These are phyloP conservation scores for Populus hybrid DNA, from an alignment of 441 rosid species.

Conservation along the genomic window DNA sequence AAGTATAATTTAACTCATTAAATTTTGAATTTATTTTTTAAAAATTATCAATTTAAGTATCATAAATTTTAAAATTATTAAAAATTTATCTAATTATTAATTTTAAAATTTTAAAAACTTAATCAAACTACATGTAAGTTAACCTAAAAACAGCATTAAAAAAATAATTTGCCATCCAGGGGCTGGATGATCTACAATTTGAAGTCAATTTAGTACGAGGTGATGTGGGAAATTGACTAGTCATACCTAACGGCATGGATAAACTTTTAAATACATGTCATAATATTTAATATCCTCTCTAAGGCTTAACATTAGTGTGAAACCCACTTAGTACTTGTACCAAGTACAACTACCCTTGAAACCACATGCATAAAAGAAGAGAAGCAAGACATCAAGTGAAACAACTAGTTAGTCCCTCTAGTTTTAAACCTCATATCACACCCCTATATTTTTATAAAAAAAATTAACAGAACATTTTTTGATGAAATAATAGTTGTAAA, in stretches of 20 bases:
- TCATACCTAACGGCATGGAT: not conserved
- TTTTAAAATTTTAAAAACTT: too few species aligned
- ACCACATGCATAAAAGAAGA: not conserved
- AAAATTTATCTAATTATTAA: too few species aligned
- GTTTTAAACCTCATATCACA: too few species aligned
- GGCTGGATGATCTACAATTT: not conserved
- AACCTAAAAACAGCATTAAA: too few species aligned
- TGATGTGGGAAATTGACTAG: not conserved
- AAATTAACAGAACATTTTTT: too few species aligned
- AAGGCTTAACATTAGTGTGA: not conserved
- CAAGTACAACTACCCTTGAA: not conserved
- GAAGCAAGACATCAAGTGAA: too few species aligned
- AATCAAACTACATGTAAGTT: accelerated
- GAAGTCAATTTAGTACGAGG: not conserved
- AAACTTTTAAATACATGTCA: not conserved
- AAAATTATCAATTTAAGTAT: accelerated
- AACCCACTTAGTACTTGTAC: not conserved
- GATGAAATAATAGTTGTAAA: too few species aligned
- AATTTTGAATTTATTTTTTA: too few species aligned
- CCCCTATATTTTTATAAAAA: too few species aligned
- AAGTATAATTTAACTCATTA: too few species aligned
- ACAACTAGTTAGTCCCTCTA: too few species aligned
- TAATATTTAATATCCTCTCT: not conserved
- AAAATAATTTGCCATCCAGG: not conserved
- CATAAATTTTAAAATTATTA: too few species aligned